Percentiles rank a stretch among this genome's conserved stretches.
Conservation (phyloP, 2,329 filamentous ascomycete genomes). For the Aspergillus ochraceoroseus region DNA sequence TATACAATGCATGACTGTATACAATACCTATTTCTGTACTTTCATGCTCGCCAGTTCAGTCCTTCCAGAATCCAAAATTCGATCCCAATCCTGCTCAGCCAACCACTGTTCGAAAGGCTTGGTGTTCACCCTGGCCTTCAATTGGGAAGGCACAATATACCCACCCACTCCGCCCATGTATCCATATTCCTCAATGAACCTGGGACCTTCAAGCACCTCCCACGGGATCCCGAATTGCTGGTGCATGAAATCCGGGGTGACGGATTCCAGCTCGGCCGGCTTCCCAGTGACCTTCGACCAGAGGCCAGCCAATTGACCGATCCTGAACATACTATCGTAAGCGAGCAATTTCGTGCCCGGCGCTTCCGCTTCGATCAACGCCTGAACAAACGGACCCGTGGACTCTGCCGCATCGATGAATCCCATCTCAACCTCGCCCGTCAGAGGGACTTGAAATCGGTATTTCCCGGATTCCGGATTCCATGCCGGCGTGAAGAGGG, state of each 20-base stretch:
- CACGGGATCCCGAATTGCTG: constrained; percentile 20
- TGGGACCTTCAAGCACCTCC: constrained; percentile 38
- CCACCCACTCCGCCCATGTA: constrained; percentile 42
- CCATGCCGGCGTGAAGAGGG: constrained; percentile 28
- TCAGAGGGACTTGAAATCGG: constrained; percentile 29
- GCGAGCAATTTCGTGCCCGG: constrained; percentile 44
- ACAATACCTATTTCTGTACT: no score
- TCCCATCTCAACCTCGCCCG: constrained; percentile 29
- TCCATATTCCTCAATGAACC: constrained; percentile 39
- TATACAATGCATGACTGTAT: no score
- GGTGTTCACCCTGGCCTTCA: constrained; percentile 24
- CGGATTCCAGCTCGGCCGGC: constrained; percentile 29
- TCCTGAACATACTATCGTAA: constrained; percentile 40
- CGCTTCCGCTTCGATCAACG: constrained; percentile 40
- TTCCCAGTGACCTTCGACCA: constrained; percentile 41
- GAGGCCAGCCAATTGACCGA: constrained; percentile 31
- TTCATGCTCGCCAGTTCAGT: no score
- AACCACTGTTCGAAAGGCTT: no score
- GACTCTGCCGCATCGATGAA: constrained; percentile 40
- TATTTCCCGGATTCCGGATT: constrained; percentile 31
- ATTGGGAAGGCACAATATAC: constrained; percentile 38
- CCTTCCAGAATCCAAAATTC: no score
- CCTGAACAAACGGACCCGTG: constrained; percentile 45
- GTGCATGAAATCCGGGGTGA: constrained; percentile 35
- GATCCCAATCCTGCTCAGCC: no score